Evolutionary conservation across 345 rosid genomes (phyloP).

Genomic region (Moricandia arvensis): DNA sequence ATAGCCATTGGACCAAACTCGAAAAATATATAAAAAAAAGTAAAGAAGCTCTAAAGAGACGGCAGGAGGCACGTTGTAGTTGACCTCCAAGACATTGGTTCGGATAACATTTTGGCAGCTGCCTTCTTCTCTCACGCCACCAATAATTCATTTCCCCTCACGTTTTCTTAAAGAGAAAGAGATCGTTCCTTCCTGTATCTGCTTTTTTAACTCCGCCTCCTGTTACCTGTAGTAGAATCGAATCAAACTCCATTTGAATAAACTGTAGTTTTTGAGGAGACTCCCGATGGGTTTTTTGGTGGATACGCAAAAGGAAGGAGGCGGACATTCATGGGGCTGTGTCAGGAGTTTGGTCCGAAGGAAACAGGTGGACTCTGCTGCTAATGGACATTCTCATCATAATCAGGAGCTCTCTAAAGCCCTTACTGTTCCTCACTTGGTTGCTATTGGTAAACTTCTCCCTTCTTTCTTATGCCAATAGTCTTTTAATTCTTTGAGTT

Average conservation of each 20-base stretch:
- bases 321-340: constrained; percentile 50
- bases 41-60: neutral
- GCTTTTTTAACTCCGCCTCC: neutral
- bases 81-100: neutral
- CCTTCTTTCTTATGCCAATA: neutral
- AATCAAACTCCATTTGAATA: neutral
- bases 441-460: constrained; percentile 92
- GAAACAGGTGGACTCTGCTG: constrained; percentile 80
- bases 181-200: neutral
- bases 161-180: neutral
- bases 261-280: neutral
- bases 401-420: constrained; percentile 74
- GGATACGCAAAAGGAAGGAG: constrained; percentile 48
- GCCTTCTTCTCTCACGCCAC: neutral
- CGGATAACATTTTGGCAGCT: neutral
- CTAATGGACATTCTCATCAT: constrained; percentile 33
- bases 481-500: too few species aligned
- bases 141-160: neutral
- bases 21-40: neutral
- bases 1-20: neutral
- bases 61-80: neutral
- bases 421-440: constrained; percentile 65
- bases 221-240: neutral
- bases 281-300: constrained; percentile 49
- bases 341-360: constrained; percentile 62